Evolutionary conservation across 2,329 filamentous ascomycete species (phyloP).

Genomic region (Fusarium udum): DNA sequence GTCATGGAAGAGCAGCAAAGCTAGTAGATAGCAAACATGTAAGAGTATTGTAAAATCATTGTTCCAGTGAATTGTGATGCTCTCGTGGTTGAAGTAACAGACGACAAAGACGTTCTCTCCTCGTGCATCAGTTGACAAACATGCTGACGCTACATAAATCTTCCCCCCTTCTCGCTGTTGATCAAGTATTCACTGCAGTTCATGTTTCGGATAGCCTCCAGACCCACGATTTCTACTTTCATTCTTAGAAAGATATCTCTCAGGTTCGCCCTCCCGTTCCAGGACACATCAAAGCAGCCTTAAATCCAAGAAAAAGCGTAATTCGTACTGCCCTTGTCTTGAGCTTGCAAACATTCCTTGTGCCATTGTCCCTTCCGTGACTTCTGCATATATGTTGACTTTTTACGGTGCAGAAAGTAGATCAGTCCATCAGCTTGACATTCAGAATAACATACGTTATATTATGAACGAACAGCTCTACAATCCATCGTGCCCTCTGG

Average conservation of each 20-base stretch:
- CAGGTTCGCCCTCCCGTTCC: rapidly evolving
- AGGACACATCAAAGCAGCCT: not conserved
- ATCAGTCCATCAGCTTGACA: rapidly evolving
- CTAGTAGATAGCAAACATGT: not conserved
- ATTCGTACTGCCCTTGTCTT: not conserved
- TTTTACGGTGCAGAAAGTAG: not conserved
- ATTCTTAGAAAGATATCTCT: rapidly evolving
- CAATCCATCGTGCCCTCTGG: not conserved
- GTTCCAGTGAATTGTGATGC: rapidly evolving
- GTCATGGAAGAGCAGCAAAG: not conserved
- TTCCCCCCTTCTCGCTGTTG: rapidly evolving
- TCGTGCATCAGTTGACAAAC: not conserved
- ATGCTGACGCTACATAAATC: rapidly evolving
- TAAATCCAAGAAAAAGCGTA: not conserved
- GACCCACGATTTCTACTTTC: no score
- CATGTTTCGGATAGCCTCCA: not conserved
- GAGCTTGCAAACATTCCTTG: rapidly evolving
- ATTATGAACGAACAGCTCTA: not conserved
- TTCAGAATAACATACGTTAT: not conserved
- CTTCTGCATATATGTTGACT: no score
- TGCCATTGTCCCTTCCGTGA: no score
- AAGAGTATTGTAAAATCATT: rapidly evolving
- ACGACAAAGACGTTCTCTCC: rapidly evolving
- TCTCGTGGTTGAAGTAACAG: rapidly evolving
- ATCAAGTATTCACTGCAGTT: rapidly evolving